These are phyloP conservation scores for Nicotiana attenuata DNA, from an alignment of 257 asterid species.

Conservation along the genomic window DNA sequence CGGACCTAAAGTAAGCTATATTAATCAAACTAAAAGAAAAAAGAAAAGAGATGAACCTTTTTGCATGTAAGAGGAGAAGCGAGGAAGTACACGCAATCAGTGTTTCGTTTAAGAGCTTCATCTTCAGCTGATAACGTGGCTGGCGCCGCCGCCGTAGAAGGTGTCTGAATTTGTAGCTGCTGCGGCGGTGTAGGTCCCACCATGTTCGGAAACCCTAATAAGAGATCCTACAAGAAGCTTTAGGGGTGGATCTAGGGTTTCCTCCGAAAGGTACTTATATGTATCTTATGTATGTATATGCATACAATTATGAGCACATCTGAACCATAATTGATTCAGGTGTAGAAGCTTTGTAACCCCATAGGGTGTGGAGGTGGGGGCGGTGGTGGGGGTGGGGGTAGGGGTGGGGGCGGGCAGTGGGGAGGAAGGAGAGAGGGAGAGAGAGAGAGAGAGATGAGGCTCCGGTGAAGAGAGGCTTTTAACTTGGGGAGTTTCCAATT, in stretches of 20 bases:
- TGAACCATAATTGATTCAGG: neutral
- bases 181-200: conserved; percentile 18
- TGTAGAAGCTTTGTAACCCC: neutral
- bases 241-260: conserved; percentile 4
- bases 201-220: conserved; percentile 17
- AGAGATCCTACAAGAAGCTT: neutral
- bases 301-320: neutral
- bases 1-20: neutral
- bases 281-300: neutral
- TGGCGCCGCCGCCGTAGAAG: neutral
- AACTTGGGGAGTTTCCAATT: neutral
- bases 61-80: conserved; percentile 70
- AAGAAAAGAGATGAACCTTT: conserved; percentile 24
- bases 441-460: neutral
- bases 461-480: neutral
- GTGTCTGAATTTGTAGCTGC: conserved; percentile 7
- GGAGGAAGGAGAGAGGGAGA: neutral
- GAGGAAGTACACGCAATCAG: conserved; percentile 67
- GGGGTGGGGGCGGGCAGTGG: neutral
- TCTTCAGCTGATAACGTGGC: conserved; percentile 34
- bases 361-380: too few species aligned
- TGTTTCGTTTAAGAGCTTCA: conserved; percentile 47
- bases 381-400: neutral
- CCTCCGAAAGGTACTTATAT: neutral
- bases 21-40: neutral